Conservation (phyloP, 768 basidiomycete genomes). For the Ramaria sp. region DNA sequence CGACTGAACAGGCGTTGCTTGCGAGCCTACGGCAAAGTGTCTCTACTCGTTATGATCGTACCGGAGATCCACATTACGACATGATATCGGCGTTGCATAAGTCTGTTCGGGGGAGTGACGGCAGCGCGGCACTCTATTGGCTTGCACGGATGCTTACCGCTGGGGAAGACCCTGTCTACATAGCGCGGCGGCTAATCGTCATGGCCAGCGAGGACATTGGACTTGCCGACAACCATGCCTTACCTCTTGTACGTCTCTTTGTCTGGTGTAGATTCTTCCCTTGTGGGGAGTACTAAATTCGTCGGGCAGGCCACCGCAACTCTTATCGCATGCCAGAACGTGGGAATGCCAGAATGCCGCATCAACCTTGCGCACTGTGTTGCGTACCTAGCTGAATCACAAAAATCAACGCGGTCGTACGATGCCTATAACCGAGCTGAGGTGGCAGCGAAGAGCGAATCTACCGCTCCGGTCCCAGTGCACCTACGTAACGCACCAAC, state of each 20-base stretch:
- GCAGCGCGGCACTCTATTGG: conserved; percentile 79
- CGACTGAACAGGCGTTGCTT: conserved; percentile 40
- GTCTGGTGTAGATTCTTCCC: not conserved
- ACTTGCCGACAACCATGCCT: conserved; percentile 63
- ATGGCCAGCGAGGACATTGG: conserved; percentile 84
- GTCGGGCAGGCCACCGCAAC: conserved; percentile 45
- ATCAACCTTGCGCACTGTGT: conserved; percentile 71
- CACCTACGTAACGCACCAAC: conserved; percentile 74
- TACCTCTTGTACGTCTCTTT: conserved; percentile 46
- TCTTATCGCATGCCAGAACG: conserved; percentile 50
- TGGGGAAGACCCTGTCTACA: conserved; percentile 73
- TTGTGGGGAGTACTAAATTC: not conserved
- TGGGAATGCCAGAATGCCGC: conserved; percentile 78
- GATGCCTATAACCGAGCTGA: conserved; percentile 66
- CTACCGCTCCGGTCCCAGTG: conserved; percentile 52
- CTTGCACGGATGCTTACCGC: conserved; percentile 72
- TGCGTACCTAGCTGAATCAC: conserved; percentile 70
- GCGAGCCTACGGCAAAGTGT: conserved; percentile 49
- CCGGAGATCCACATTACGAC: conserved; percentile 68
- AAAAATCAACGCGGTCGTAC: conserved; percentile 73
- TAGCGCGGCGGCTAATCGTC: conserved; percentile 64
- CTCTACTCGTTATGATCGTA: conserved; percentile 59
- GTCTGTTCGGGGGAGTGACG: conserved; percentile 65
- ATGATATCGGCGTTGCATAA: conserved; percentile 83
- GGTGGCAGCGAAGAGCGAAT: conserved; percentile 42